A percentile compares a stretch with the other conserved stretches of the same genome.
Conservation (phyloP, 257 asterid species). For the Nemophila menziesii region DNA sequence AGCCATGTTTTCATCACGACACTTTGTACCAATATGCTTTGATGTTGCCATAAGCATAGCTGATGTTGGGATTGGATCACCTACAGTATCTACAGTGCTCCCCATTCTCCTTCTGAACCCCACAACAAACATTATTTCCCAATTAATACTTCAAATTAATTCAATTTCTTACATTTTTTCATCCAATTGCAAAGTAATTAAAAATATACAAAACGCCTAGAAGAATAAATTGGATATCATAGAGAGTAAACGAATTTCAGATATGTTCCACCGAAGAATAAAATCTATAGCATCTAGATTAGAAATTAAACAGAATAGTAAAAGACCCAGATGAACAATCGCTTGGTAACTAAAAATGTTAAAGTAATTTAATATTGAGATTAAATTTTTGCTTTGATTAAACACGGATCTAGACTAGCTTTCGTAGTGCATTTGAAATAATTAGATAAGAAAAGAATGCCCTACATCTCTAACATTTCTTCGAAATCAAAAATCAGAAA, state of each 20-base stretch:
- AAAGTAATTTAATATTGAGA: not conserved
- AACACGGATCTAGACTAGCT: not conserved
- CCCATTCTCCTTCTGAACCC: slow-evolving; percentile 28
- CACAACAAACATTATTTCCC: not conserved
- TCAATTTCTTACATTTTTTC: not conserved
- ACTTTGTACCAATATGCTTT: slow-evolving; percentile 56
- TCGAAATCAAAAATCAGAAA: not conserved
- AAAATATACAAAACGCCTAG: no score
- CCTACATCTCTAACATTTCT: not conserved
- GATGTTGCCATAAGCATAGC: slow-evolving; percentile 62
- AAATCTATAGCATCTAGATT: not conserved
- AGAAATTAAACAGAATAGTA: no score
- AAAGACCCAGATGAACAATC: not conserved
- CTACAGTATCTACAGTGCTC: slow-evolving; percentile 34
- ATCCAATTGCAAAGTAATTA: no score
- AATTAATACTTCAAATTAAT: no score
- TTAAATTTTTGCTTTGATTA: no score
- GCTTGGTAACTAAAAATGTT: no score
- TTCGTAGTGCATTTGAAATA: no score
- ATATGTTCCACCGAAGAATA: no score
- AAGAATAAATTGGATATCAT: no score
- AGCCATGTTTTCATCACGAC: slow-evolving; percentile 59
- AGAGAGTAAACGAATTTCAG: no score
- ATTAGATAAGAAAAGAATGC: not conserved
- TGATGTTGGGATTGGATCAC: slow-evolving; percentile 59